Evolutionary conservation across 345 rosid species (phyloP), one percentile per base, ranked within the genome.

Genomic region (Erucastrum elatum): DNA sequence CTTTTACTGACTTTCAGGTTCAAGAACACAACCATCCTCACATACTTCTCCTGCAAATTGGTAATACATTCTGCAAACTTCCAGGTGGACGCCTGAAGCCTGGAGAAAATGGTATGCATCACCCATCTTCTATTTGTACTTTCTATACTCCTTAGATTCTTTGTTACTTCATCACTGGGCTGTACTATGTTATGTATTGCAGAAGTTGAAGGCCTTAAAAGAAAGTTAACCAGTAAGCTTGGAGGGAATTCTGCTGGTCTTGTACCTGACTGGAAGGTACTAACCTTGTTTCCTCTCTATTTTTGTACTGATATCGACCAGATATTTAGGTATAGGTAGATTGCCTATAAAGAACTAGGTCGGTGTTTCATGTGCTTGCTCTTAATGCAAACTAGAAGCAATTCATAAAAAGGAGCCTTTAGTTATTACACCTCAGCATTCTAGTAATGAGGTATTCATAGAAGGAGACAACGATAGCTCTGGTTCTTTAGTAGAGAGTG

Each of bases 1-100:
- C 49, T 56, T 17, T 26, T 71, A n/a, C 30, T 13, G 39, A 66
- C 65, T 69, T 90, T 74, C 85, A 93, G 99, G 99, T 96, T 51
- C 98, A 96, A 78, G 99, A 93, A 77, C 98, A 96, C 82, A 90
- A 89, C 77, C 98, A 91, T 85, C 99, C 98, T 56, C 97, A 90
- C 76, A 93, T 96, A 82, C 96, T 96, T 71, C 96, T 96, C 60
- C 91, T 96, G 76, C 97, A 96, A 85, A 91, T 91, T 66, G 99
- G 99, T 37, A 91, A 90, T 82, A 93, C 98, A 58, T 93, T 96
- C 86, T 91, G 98, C 86, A 96, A 96, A 84, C 98, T 96, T 84
- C 98, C 97, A 15, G 99, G 99, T 67, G 98, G 98, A 2, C 95
- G 98, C 49, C 74, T 96, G 78, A 96, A 88, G 89, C 96, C 97